Percentiles rank a stretch among this genome's conserved stretches.
These are phyloP conservation scores for Capsella rubella DNA, from an alignment of 441 rosid species.

Conservation along the genomic window DNA sequence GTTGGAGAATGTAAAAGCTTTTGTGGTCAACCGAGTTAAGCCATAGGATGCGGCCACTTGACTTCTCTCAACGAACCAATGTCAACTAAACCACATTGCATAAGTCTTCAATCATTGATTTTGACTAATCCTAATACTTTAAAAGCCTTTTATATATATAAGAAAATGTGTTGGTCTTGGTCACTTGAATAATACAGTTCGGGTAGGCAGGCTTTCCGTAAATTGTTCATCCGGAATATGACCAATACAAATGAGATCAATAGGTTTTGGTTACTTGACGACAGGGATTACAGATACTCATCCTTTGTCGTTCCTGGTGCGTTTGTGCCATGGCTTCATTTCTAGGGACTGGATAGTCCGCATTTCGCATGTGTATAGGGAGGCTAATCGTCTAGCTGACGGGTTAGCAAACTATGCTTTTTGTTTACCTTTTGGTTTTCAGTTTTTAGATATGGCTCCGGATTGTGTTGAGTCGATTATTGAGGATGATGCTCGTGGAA, in stretches of 20 bases:
- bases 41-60: slow-evolving; percentile 27
- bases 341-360: no score
- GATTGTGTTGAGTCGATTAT: no score
- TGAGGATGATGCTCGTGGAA: no score
- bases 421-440: no score
- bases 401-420: no score
- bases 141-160: neutral
- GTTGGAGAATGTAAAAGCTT: slow-evolving; percentile 33
- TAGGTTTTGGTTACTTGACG: no score
- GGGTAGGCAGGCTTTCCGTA: neutral
- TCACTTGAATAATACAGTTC: neutral
- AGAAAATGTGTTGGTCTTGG: neutral
- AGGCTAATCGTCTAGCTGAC: no score
- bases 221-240: neutral
- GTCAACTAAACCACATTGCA: slow-evolving; percentile 36
- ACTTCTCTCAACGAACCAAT: slow-evolving; percentile 23
- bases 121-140: neutral
- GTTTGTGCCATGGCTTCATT: no score
- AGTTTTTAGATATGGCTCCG: no score
- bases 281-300: no score
- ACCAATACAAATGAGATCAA: neutral
- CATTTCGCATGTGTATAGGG: no score
- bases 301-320: no score
- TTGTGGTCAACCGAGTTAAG: slow-evolving; percentile 25
- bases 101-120: slow-evolving; percentile 3